Evolutionary conservation across 306 rosid species (phyloP).

Genomic region (Alnus glutinosa): DNA sequence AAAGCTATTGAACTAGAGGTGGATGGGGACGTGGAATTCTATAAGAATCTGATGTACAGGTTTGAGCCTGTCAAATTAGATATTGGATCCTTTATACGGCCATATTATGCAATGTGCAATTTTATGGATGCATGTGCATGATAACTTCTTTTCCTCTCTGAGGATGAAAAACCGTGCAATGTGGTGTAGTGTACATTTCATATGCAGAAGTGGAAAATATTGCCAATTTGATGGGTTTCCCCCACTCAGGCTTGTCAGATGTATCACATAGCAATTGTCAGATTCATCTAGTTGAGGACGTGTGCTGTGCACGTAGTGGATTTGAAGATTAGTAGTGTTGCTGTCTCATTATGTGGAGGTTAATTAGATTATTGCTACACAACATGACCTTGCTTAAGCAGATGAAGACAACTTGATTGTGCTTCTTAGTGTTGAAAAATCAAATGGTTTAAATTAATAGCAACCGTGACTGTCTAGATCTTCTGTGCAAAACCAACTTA

Average conservation of each 20-base stretch:
- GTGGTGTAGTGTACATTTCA: not conserved
- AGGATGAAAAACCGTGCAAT: not conserved
- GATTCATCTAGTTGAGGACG: not conserved
- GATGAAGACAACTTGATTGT: not conserved
- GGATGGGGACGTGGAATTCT: constrained; percentile 71
- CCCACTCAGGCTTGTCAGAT: not conserved
- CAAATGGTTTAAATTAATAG: not conserved
- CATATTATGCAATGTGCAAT: not conserved
- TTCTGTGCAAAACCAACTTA: not conserved
- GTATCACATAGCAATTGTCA: not conserved
- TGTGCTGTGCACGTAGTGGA: not conserved
- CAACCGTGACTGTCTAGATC: not conserved
- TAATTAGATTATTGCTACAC: not conserved
- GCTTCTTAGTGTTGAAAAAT: not conserved
- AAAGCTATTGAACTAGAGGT: constrained; percentile 72
- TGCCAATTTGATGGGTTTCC: not conserved
- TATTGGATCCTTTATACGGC: not conserved
- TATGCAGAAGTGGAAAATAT: not conserved
- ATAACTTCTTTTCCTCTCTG: not conserved
- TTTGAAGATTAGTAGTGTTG: not conserved
- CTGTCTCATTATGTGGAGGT: not conserved
- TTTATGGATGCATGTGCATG: not conserved
- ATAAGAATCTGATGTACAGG: constrained; percentile 81
- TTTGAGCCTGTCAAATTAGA: constrained; percentile 33
- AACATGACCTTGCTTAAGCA: not conserved